phyloP scores from a whole-genome alignment of 495 filamentous ascomycete genomes.

The Hypoxylon intermedium region DNA sequence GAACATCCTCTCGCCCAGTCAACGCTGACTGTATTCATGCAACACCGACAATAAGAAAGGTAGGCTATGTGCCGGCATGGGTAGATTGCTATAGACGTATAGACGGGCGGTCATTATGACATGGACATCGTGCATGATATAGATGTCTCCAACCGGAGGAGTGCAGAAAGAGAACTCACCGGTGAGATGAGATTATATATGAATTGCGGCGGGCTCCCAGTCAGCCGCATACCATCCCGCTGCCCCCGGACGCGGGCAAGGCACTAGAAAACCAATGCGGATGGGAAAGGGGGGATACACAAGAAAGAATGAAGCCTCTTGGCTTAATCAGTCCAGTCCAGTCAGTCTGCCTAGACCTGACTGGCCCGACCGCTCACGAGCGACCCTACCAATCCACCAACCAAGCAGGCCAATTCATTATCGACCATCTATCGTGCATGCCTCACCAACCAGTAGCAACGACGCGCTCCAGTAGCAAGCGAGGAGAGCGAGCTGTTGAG shows the following conservation, averaged over 20 bases:
- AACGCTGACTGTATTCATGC: constrained; percentile 21
- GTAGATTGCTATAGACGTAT: too few relatives aligned
- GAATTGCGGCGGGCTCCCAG: constrained; percentile 15
- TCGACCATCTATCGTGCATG: background rate
- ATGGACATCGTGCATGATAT: too few relatives aligned
- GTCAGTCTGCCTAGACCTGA: constrained; percentile 25
- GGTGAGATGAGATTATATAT: constrained; percentile 27
- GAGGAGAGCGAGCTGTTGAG: constrained; percentile 23
- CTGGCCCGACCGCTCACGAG: constrained; percentile 1
- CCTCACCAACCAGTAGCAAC: constrained; percentile 26
- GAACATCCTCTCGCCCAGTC: background rate
- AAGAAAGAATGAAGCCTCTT: background rate
- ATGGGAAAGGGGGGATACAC: background rate
- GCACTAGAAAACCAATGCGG: background rate
- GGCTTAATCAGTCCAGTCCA: background rate
- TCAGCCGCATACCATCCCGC: constrained; percentile 23
- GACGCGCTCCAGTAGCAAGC: background rate
- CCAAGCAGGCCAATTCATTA: constrained; percentile 26
- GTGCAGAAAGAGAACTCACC: too few relatives aligned
- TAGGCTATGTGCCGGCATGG: constrained; percentile 1
- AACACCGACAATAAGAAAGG: background rate
- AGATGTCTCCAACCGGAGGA: constrained; percentile 5
- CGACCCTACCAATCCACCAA: constrained; percentile 1
- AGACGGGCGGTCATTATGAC: too few relatives aligned
- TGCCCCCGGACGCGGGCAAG: constrained; percentile 4